Conservation (phyloP, 2,329 filamentous ascomycete genomes). For the Calonectria hongkongensis region DNA sequence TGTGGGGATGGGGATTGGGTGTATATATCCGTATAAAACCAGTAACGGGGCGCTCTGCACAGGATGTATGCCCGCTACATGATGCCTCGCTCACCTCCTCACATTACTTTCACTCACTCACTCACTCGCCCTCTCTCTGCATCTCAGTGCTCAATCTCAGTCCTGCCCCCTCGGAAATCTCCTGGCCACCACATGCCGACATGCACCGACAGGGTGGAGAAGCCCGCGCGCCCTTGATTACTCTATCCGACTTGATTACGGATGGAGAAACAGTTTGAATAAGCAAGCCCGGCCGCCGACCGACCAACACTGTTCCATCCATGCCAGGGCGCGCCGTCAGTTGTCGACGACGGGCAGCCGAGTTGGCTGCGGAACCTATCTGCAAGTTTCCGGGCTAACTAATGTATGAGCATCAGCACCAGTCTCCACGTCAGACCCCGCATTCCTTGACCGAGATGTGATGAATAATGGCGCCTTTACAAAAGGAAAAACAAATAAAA, state of each 20-base stretch:
- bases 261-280: slow-evolving; percentile 17
- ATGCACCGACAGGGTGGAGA: slow-evolving; percentile 30
- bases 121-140: neutral
- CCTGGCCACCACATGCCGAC: slow-evolving; percentile 21
- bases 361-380: slow-evolving; percentile 6
- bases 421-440: slow-evolving; percentile 11
- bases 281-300: slow-evolving; percentile 20
- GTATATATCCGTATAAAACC: neutral
- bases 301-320: slow-evolving; percentile 1
- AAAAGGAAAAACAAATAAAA: neutral
- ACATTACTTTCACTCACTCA: too few species aligned
- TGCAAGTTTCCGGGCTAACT: slow-evolving; percentile 8
- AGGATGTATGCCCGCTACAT: neutral
- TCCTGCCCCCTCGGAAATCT: slow-evolving; percentile 8
- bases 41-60: neutral
- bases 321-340: too few species aligned
- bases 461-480: slow-evolving; percentile 15
- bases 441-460: slow-evolving; percentile 13
- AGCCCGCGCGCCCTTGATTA: slow-evolving; percentile 15
- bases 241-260: slow-evolving; percentile 13
- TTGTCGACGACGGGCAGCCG: slow-evolving; percentile 1
- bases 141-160: neutral
- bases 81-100: neutral
- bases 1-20: neutral
- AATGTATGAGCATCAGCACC: slow-evolving; percentile 5